A percentile compares a stretch with the other conserved stretches of the same genome.
These are phyloP conservation scores for Rhodosporidiobolus sp. DNA, from an alignment of 768 basidiomycete species.

Conservation along the genomic window DNA sequence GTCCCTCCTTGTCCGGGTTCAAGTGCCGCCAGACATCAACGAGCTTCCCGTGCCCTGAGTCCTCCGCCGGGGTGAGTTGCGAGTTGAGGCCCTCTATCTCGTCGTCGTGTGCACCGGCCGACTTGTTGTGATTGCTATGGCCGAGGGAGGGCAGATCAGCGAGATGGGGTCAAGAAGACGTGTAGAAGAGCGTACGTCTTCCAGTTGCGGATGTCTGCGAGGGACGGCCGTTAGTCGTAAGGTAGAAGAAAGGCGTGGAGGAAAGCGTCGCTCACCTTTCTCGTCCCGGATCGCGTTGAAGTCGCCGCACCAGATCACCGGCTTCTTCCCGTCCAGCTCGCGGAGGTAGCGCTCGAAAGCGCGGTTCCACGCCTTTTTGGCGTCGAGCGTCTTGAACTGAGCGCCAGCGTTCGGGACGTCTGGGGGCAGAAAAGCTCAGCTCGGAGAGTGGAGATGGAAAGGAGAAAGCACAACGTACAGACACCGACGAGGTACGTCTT, in stretches of 20 bases:
- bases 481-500: constrained; percentile 63
- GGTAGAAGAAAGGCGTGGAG: background rate
- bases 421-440: constrained; percentile 48
- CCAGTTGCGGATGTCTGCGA: constrained; percentile 42
- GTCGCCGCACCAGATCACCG: constrained; percentile 85
- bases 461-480: constrained; percentile 13
- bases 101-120: constrained; percentile 74
- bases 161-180: background rate
- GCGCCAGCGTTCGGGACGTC: constrained; percentile 82
- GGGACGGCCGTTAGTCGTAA: background rate
- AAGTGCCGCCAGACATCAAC: constrained; percentile 74
- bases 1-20: constrained; percentile 51
- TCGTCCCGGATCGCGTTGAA: constrained; percentile 73
- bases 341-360: constrained; percentile 73
- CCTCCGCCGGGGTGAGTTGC: constrained; percentile 58
- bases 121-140: constrained; percentile 78
- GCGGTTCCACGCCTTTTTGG: constrained; percentile 62
- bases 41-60: constrained; percentile 54
- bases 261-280: constrained; percentile 60
- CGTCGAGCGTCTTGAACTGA: constrained; percentile 56
- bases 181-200: constrained; percentile 24
- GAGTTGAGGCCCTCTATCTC: constrained; percentile 73
- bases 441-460: background rate
- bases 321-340: constrained; percentile 69
- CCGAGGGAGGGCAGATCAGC: constrained; percentile 67